Evolutionary conservation across 257 asterid species (phyloP).

Genomic region (Leptodermis oblonga): DNA sequence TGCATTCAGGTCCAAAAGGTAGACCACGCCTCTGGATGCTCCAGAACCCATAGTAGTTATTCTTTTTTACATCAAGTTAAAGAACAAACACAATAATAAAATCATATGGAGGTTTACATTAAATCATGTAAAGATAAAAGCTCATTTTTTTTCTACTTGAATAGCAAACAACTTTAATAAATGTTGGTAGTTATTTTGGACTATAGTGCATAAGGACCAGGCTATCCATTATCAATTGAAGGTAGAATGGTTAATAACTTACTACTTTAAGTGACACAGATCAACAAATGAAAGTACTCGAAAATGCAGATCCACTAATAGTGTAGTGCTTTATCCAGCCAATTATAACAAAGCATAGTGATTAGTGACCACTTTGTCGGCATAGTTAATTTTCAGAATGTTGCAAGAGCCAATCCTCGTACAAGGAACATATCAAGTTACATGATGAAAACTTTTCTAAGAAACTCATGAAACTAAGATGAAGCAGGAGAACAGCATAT

Average conservation of each 20-base stretch:
- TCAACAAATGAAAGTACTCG: neutral
- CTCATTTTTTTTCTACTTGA: neutral
- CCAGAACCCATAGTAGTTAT: constrained; percentile 84
- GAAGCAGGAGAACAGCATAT: neutral
- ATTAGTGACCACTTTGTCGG: neutral
- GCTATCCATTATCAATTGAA: neutral
- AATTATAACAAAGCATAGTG: constrained; percentile 1
- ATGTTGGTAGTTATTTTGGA: neutral
- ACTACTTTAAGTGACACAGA: neutral
- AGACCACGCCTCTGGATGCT: constrained; percentile 59
- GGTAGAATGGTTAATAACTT: neutral
- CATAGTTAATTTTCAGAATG: neutral
- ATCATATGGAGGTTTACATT: neutral
- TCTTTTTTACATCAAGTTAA: constrained; percentile 43
- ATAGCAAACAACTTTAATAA: neutral
- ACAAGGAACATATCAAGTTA: neutral
- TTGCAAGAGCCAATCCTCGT: too few species aligned
- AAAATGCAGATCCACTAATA: neutral
- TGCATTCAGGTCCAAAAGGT: constrained; percentile 52
- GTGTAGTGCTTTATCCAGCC: neutral
- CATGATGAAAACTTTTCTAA: neutral
- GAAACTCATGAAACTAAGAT: neutral
- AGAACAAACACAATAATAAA: constrained; percentile 10
- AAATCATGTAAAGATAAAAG: neutral
- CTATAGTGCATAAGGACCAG: too few species aligned